A percentile compares a stretch with the other conserved stretches of the same genome.
Evolutionary conservation across 495 filamentous ascomycete genomes (phyloP).

Genomic region (Aspergillus heteromorphus): DNA sequence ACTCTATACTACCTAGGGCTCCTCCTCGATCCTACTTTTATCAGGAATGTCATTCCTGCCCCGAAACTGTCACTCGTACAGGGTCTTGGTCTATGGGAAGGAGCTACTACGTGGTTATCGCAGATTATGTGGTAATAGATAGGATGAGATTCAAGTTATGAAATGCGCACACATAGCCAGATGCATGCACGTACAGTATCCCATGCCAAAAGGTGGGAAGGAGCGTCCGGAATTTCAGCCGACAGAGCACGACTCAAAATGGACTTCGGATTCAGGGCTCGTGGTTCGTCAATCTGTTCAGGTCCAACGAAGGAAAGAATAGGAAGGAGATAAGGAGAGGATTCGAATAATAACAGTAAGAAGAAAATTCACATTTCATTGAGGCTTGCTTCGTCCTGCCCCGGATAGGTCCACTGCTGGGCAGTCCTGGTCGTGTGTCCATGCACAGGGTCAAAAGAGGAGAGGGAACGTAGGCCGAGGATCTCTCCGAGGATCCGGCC

Average conservation of each 20-base stretch:
- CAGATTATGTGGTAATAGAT: no score
- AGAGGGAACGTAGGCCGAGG: neutral
- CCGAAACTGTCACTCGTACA: no score
- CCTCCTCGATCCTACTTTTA: no score
- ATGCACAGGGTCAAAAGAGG: neutral
- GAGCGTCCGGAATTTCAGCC: neutral
- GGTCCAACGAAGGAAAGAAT: neutral
- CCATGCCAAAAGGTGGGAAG: neutral
- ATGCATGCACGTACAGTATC: neutral
- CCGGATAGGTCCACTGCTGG: neutral
- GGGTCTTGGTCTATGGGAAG: no score
- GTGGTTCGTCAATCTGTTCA: conserved; percentile 4
- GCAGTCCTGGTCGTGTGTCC: neutral
- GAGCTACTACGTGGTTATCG: no score
- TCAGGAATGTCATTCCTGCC: no score
- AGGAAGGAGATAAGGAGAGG: neutral
- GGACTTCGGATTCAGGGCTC: neutral
- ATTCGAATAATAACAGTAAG: neutral
- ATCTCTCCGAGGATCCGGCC: neutral
- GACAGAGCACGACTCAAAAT: neutral
- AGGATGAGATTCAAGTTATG: no score
- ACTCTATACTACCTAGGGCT: no score
- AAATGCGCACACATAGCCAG: neutral
- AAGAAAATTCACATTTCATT: conserved; percentile 2
- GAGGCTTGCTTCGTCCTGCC: neutral